Evolutionary conservation across 371 early-diverging fungal genomes (phyloP), one percentile per base, ranked within the genome.

Genomic region (Apophysomyces sp.): DNA sequence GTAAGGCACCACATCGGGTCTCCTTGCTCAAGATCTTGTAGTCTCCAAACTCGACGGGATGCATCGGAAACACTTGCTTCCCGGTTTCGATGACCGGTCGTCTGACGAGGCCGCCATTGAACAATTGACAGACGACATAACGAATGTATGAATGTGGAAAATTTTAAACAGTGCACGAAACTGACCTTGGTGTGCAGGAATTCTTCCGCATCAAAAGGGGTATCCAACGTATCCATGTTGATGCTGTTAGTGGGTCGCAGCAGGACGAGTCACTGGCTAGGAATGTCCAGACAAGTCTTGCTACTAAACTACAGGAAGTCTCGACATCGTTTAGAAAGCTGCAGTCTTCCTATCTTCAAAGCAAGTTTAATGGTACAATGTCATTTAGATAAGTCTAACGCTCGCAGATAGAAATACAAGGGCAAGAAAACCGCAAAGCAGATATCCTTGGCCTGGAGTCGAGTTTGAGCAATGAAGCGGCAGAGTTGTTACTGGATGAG

Each of bases 31-130:
- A 16, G 18, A 51, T 27, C 2, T 37, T 15, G n/a, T 71, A 94
- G 93, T 95, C n/a, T 77, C 78, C 58, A 85, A 82, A 26, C 81
- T 98, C n/a, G 90, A 96, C 51, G 81, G 71, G 13, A 83, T 95
- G 81, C 96, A 98, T 77, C 89, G 91, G 61, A 92, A 92, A 67
- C 92, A 95, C 67, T 73, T 97, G 18, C 70, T 98, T 52, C 97
- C 98, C 16, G 96, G 96, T 27, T 98, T 98, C 63, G 94, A 95
- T 62, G 98, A 98, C 72, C 84, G 89, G 32, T 75, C 87, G 2
- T 85, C 79, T 11, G 95, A 94, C 66, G 95, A 96, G 73, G 85
- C 85, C 57, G 89, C 88, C 13, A 98, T 98, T 44, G 90, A 95
- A 34, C 69, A 76, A 15, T 71, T 94, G 36, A 92, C 97, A 5